Evolutionary conservation across 441 rosid genomes (phyloP).

Genomic region (Syzygium syzygioides): DNA sequence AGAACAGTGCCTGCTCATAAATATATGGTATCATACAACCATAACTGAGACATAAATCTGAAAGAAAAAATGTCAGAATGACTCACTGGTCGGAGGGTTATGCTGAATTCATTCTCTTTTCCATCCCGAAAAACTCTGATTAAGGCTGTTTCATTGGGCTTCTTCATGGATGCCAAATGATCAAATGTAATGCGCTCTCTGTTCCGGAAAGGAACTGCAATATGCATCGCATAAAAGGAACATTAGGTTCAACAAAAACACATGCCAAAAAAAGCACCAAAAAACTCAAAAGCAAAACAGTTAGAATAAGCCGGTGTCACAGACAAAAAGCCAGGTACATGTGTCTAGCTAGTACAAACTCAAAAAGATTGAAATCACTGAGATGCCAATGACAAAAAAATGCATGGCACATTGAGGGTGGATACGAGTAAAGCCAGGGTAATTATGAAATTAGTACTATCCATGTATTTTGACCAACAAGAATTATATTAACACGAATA

Average conservation of each 20-base stretch:
- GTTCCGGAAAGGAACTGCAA: conserved; percentile 83
- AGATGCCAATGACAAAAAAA: neutral
- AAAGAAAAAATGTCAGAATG: conserved; percentile 8
- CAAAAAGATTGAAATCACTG: neutral
- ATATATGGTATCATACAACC: neutral
- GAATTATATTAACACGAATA: neutral
- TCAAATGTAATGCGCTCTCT: conserved; percentile 84
- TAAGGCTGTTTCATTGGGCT: conserved; percentile 58
- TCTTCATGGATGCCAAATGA: conserved; percentile 89
- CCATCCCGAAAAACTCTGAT: conserved; percentile 63
- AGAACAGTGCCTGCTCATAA: neutral
- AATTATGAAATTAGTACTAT: neutral
- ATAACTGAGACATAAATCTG: neutral
- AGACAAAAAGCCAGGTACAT: neutral
- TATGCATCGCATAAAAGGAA: neutral
- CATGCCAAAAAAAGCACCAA: neutral
- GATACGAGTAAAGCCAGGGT: neutral
- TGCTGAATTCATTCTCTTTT: conserved; percentile 42
- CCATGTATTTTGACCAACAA: neutral
- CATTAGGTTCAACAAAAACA: conserved; percentile 5
- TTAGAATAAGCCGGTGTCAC: neutral
- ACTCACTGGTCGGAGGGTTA: conserved; percentile 66
- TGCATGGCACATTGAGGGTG: neutral
- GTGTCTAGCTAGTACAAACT: neutral
- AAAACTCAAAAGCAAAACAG: neutral